Conservation (phyloP, 371 early-diverging fungal genomes). For the Coemansia sp. region DNA sequence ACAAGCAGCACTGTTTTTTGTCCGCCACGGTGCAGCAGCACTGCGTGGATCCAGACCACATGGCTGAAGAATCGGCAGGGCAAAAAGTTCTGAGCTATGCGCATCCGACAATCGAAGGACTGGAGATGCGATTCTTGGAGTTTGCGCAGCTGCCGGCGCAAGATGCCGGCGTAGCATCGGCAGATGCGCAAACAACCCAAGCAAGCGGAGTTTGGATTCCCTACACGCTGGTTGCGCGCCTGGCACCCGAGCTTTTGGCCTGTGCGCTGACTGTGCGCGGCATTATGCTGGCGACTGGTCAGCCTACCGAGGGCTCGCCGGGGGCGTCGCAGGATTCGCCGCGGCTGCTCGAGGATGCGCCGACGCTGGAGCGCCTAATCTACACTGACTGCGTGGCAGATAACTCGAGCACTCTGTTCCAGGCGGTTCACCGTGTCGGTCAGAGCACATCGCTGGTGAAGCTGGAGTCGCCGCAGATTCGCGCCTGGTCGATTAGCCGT, state of each 20-base stretch:
- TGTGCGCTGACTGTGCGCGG: conserved; percentile 43
- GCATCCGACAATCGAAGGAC: conserved; percentile 33
- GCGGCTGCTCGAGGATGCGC: conserved; percentile 43
- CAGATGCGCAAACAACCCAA: background rate
- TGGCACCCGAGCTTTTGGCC: conserved; percentile 31
- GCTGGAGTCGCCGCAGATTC: conserved; percentile 43
- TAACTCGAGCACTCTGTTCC: background rate
- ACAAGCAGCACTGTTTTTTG: conserved; percentile 28
- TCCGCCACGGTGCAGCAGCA: conserved; percentile 7
- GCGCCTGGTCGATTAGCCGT: conserved; percentile 36
- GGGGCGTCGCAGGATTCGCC: conserved; percentile 31
- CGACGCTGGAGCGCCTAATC: conserved; percentile 34
- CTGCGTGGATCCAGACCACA: conserved; percentile 10
- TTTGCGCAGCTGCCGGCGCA: background rate
- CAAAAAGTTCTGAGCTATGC: conserved; percentile 9
- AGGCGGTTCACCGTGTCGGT: background rate
- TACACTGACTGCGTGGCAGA: background rate
- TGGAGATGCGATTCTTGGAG: conserved; percentile 36
- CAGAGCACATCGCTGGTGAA: background rate
- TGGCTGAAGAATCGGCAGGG: conserved; percentile 19
- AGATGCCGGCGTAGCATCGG: background rate
- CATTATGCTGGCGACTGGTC: conserved; percentile 24
- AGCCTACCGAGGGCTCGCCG: background rate
- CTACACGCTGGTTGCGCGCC: conserved; percentile 25
- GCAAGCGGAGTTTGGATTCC: conserved; percentile 19